Evolutionary conservation across 495 filamentous ascomycete genomes (phyloP), one percentile per base, ranked within the genome.

Genomic region (Tuber magnatum): DNA sequence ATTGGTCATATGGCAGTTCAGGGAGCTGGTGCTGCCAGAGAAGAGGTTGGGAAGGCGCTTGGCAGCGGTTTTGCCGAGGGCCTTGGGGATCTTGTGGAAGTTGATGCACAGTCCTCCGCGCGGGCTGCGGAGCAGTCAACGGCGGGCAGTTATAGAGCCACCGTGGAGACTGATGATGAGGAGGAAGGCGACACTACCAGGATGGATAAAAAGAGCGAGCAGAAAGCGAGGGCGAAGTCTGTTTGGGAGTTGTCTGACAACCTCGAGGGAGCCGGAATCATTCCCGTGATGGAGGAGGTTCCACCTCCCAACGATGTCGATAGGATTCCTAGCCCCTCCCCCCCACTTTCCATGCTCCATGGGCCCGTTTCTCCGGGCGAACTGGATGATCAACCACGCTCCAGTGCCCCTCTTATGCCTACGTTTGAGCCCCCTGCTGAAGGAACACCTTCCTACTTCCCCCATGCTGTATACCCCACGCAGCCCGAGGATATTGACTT

Each of bases 1-100:
- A 79, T 89, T 72, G 86, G 86, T 38, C 82, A 86, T 73, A 83
- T 86, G 44, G 84, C 81, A 74, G 32, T 75, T 12, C 81, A 82
- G 38, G 80, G 80, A 68, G 80, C 80, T 46, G 68, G 76, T 20
- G 76, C 73, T 32, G 80, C 79, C 20, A 80, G 41, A 41, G 77
- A 74, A 56, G 80, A 77, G 40, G 77, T 80, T 51, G 77, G 71
- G 46, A 81, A 40, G 69, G 79, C 74, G 28, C 38, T 80, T 38
- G 73, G 73, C 6, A 75, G 65, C 24, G 72, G 44, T 51, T 32
- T 69, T 39, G 46, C 73, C 24, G 69, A 76, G 69, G 65, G 69
- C 10, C 48, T 73, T 65, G 65, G 76, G 39, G 76, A 80, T 70
- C 70, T 78, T 22, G 32, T 40, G 32, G 71, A 61, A 18, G 69